Conservation (phyloP, 805 yeast species). For the Teunomyces atbi region DNA sequence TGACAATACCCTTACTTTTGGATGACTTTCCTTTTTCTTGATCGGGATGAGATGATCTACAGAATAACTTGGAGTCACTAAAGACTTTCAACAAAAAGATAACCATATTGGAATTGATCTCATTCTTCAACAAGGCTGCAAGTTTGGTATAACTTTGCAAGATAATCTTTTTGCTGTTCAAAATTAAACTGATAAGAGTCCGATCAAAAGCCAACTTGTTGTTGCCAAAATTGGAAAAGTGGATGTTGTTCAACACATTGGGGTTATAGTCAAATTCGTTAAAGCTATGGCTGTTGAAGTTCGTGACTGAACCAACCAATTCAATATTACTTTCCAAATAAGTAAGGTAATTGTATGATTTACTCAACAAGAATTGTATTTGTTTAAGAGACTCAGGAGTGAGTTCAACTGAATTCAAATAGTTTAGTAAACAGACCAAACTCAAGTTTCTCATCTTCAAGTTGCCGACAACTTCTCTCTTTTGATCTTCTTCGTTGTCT, state of each 20-base stretch:
- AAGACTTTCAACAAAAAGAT: constrained; percentile 37
- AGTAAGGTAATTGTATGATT: constrained; percentile 40
- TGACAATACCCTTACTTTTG: constrained; percentile 13
- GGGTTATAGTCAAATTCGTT: constrained; percentile 31
- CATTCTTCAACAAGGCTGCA: constrained; percentile 32
- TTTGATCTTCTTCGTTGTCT: constrained; percentile 17
- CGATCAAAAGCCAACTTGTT: constrained; percentile 23
- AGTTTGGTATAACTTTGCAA: constrained; percentile 35
- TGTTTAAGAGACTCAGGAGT: constrained; percentile 42
- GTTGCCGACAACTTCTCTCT: constrained; percentile 31
- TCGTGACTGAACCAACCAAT: constrained; percentile 30
- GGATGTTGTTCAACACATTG: constrained; percentile 27
- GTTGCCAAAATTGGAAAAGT: constrained; percentile 24
- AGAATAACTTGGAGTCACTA: constrained; percentile 35
- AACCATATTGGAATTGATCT: constrained; percentile 42
- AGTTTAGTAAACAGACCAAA: constrained; percentile 39
- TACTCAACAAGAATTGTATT: constrained; percentile 39
- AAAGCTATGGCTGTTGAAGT: constrained; percentile 25
- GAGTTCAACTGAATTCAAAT: constrained; percentile 34
- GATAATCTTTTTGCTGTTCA: constrained; percentile 37
- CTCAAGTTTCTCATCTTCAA: constrained; percentile 37
- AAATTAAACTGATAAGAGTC: constrained; percentile 30
- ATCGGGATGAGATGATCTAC: constrained; percentile 3
- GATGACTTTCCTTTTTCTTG: constrained; percentile 20
- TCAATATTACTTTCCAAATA: constrained; percentile 39